Percentiles rank a stretch among this genome's conserved stretches.
Evolutionary conservation across 805 yeast species (phyloP).

Genomic region (Yamadazyma insecticola): DNA sequence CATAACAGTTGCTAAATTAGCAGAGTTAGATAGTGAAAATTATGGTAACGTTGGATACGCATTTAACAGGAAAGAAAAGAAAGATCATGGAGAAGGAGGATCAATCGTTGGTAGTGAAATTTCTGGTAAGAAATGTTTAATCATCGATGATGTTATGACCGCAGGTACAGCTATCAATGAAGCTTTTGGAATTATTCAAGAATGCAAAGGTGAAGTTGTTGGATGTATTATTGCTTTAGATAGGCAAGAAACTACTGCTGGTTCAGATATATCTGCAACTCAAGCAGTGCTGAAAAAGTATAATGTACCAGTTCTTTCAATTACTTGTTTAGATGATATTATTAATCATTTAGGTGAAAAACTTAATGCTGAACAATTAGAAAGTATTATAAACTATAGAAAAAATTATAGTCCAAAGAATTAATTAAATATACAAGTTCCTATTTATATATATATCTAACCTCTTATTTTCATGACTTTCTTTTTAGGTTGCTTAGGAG

Average conservation of each 20-base stretch:
- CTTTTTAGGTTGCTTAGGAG: constrained; percentile 45
- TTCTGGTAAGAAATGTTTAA: constrained; percentile 66
- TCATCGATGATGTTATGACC: constrained; percentile 96
- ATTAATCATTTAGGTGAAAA: constrained; percentile 54
- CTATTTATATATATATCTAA: constrained; percentile 10
- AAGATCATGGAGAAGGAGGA: constrained; percentile 99
- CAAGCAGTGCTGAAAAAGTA: constrained; percentile 68
- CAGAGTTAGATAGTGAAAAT: constrained; percentile 81
- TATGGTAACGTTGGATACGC: constrained; percentile 75
- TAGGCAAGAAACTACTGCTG: constrained; percentile 85
- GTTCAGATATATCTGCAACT: constrained; percentile 69
- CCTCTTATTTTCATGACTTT: constrained; percentile 63
- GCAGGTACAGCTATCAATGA: constrained; percentile 98
- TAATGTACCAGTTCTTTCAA: constrained; percentile 78
- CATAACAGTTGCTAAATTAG: constrained; percentile 84
- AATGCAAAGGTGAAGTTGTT: constrained; percentile 66
- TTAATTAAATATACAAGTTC: not conserved
- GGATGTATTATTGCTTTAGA: constrained; percentile 91
- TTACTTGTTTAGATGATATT: constrained; percentile 73
- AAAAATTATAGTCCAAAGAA: constrained; percentile 43
- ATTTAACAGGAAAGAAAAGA: constrained; percentile 95
- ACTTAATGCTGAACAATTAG: constrained; percentile 55
- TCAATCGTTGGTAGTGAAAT: constrained; percentile 81
- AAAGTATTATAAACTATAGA: constrained; percentile 56
- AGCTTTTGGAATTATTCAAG: constrained; percentile 74